Evolutionary conservation across 2,329 filamentous ascomycete genomes (phyloP).

Genomic region (Beauveria varroae): DNA sequence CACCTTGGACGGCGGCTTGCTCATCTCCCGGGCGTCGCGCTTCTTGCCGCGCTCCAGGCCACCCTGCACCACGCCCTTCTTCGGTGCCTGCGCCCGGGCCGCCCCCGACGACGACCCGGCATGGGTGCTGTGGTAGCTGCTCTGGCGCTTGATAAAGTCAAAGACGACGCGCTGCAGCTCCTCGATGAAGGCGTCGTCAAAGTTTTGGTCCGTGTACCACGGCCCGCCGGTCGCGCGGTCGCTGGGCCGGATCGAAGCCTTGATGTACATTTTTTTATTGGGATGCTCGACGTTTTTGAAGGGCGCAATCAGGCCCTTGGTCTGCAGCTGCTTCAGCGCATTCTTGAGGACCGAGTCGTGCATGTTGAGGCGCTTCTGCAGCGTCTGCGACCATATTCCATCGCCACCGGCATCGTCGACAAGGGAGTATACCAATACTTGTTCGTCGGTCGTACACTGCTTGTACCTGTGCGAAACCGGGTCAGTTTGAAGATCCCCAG

Average conservation of each 20-base stretch:
- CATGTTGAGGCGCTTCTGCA: constrained; percentile 72
- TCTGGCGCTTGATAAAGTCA: constrained; percentile 62
- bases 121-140: constrained; percentile 53
- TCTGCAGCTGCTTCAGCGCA: constrained; percentile 75
- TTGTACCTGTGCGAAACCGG: constrained; percentile 40
- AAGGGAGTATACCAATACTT: constrained; percentile 75
- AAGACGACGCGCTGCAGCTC: constrained; percentile 67
- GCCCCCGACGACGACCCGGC: constrained; percentile 20
- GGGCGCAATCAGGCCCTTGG: constrained; percentile 73
- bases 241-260: constrained; percentile 72
- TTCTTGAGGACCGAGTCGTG: constrained; percentile 77
- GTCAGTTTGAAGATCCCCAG: neutral
- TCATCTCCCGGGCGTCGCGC: constrained; percentile 37
- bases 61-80: constrained; percentile 49
- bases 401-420: constrained; percentile 80
- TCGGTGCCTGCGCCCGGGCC: constrained; percentile 40
- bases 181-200: constrained; percentile 84
- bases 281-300: constrained; percentile 91
- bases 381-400: constrained; percentile 84
- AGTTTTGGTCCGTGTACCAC: constrained; percentile 87
- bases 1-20: constrained; percentile 23
- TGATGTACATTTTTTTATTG: constrained; percentile 93
- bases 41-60: constrained; percentile 40
- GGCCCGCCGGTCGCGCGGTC: constrained; percentile 89
- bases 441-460: constrained; percentile 60